Evolutionary conservation across 768 basidiomycete species (phyloP).

Genomic region (Suillus bovinus): DNA sequence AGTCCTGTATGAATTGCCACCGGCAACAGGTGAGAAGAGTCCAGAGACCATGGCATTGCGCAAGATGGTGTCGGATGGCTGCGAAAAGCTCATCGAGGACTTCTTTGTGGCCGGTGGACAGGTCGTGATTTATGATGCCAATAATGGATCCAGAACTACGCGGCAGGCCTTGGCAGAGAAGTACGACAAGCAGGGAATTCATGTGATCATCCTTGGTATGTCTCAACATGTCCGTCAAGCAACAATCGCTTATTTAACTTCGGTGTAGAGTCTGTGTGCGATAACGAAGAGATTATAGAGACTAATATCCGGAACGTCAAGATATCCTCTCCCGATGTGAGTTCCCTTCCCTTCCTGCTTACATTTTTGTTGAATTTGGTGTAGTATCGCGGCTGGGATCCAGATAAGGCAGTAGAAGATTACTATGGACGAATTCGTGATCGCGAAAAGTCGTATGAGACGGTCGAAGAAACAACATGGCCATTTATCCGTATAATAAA

Average conservation of each 20-base stretch:
- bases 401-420: slow-evolving; percentile 88
- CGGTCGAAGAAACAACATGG: slow-evolving; percentile 88
- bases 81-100: slow-evolving; percentile 86
- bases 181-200: slow-evolving; percentile 84
- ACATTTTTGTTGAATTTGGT: slow-evolving; percentile 7
- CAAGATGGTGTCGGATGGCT: slow-evolving; percentile 72
- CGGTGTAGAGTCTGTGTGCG: slow-evolving; percentile 80
- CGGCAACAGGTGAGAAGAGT: slow-evolving; percentile 67
- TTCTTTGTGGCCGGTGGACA: slow-evolving; percentile 89
- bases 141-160: slow-evolving; percentile 76
- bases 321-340: slow-evolving; percentile 95
- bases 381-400: slow-evolving; percentile 92
- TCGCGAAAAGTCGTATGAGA: slow-evolving; percentile 87
- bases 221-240: not conserved
- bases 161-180: slow-evolving; percentile 77
- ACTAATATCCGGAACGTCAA: slow-evolving; percentile 95
- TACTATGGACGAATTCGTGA: slow-evolving; percentile 88
- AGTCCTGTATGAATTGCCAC: not conserved
- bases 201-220: slow-evolving; percentile 91
- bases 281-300: slow-evolving; percentile 90
- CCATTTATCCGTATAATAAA: slow-evolving; percentile 95
- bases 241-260: slow-evolving; percentile 10
- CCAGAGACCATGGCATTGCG: slow-evolving; percentile 79
- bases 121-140: slow-evolving; percentile 98
- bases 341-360: slow-evolving; percentile 29